Evolutionary conservation across 345 rosid genomes (phyloP), one percentile per base, ranked within the genome.

Genomic region (Adansonia digitata): DNA sequence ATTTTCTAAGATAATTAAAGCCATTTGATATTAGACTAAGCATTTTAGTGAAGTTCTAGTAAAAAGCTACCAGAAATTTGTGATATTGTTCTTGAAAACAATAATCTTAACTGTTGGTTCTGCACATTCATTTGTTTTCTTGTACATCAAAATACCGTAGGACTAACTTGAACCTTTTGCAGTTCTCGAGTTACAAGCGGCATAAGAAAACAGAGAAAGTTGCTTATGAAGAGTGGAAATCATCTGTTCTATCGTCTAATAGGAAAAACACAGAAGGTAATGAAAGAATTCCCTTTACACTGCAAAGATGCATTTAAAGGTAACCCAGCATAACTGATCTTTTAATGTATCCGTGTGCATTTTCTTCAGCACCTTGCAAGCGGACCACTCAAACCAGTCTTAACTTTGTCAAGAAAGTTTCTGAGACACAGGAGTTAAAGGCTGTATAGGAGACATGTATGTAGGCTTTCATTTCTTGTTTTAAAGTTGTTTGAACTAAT

Each of bases 151-250:
- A 42, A 24, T 64, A 11, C 12, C 7, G 34, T 31, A 31, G 60
- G 11, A n/a, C 43, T 69, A 69, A 31, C 27, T 18, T 2, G 71
- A 48, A 1, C 31, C 70, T 72, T 66, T 15, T 78, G 77, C 87
- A 94, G 98, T 74, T 79, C 67, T 87, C 94, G 35, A 80, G 91
- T 77, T 80, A 86, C 84, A 92, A 91, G 78, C 83, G 85, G 84
- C 89, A 84, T 2, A 92, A 92, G 78, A 84, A 74, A 76, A 80
- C 39, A 77, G 94, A 88, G 74, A 89, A 85, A 76, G 81, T 60
- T 65, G 88, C 77, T 70, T 92, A 91, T 64, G 91, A 91, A 75
- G 87, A 92, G 18, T 92, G 97, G 94, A 94, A 94, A 77, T 85
- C 97, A 1, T 74, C 89, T 5, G 92, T 94, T 7, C 65, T 89